Evolutionary conservation across 768 basidiomycete genomes (phyloP).

Genomic region (Dictyophora rubrovolvata): DNA sequence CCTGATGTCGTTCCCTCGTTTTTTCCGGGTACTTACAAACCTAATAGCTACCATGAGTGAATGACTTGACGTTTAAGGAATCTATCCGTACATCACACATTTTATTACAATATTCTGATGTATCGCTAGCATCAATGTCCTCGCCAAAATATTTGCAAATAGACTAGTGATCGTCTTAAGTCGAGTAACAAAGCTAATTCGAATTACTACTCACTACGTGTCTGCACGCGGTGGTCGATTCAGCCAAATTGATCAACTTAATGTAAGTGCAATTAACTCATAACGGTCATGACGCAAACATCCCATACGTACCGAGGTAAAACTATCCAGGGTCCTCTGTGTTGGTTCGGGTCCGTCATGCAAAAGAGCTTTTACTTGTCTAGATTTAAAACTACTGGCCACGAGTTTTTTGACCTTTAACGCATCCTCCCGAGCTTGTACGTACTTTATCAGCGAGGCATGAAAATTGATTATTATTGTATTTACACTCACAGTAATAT

Average conservation of each 20-base stretch:
- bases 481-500: slow-evolving; percentile 67
- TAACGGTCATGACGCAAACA: not conserved
- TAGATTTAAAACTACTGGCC: slow-evolving; percentile 32
- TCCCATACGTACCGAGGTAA: slow-evolving; percentile 39
- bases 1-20: slow-evolving; percentile 35
- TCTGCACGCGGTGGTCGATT: slow-evolving; percentile 49
- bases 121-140: slow-evolving; percentile 39
- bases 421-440: slow-evolving; percentile 66
- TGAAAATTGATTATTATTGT: not conserved
- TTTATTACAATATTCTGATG: slow-evolving; percentile 48
- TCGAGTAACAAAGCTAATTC: not conserved
- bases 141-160: slow-evolving; percentile 82
- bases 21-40: slow-evolving; percentile 74
- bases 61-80: not conserved
- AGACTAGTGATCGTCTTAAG: slow-evolving; percentile 28
- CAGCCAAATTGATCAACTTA: slow-evolving; percentile 45
- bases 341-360: slow-evolving; percentile 49
- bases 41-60: slow-evolving; percentile 24
- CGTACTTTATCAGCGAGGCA: not conserved
- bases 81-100: slow-evolving; percentile 68
- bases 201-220: slow-evolving; percentile 49
- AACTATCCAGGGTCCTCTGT: slow-evolving; percentile 56
- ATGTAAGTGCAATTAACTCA: slow-evolving; percentile 20
- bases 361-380: slow-evolving; percentile 31
- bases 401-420: slow-evolving; percentile 45